A percentile compares a stretch with the other conserved stretches of the same genome.
Conservation (phyloP, 1,284 basidiomycete species). For the Cutaneotrichosporon sp. region DNA sequence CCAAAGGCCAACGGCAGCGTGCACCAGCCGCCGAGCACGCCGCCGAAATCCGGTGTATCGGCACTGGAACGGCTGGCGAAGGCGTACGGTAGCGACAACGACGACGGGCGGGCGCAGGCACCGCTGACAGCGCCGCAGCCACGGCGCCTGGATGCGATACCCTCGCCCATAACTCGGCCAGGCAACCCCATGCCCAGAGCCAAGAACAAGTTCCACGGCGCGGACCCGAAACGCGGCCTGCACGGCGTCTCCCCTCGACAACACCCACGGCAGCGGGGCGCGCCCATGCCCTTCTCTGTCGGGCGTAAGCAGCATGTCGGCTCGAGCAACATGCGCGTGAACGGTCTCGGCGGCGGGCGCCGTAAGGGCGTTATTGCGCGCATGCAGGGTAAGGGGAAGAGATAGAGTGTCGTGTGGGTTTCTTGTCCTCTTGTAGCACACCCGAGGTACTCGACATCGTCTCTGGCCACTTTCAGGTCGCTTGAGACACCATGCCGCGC, state of each 20-base stretch:
- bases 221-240: conserved; percentile 3
- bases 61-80: neutral
- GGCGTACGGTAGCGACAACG: neutral
- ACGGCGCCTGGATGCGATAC: no score
- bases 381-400: conserved; percentile 1
- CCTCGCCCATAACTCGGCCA: neutral
- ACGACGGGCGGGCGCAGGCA: neutral
- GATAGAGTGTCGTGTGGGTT: no score
- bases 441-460: no score
- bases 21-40: neutral
- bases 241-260: neutral
- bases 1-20: neutral
- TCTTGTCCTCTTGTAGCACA: no score
- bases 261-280: neutral
- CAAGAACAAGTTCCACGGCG: neutral
- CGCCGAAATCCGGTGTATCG: neutral
- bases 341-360: neutral
- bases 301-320: conserved; percentile 3
- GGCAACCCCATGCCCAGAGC: conserved; percentile 1
- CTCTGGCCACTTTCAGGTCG: no score
- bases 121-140: no score
- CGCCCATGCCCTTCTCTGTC: conserved; percentile 16
- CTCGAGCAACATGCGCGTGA: neutral
- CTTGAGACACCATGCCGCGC: no score
- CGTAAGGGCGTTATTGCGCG: conserved; percentile 2